Percentiles rank a stretch among this genome's conserved stretches.
Evolutionary conservation across 345 rosid species (phyloP).

Genomic region (Barbarea vulgaris): DNA sequence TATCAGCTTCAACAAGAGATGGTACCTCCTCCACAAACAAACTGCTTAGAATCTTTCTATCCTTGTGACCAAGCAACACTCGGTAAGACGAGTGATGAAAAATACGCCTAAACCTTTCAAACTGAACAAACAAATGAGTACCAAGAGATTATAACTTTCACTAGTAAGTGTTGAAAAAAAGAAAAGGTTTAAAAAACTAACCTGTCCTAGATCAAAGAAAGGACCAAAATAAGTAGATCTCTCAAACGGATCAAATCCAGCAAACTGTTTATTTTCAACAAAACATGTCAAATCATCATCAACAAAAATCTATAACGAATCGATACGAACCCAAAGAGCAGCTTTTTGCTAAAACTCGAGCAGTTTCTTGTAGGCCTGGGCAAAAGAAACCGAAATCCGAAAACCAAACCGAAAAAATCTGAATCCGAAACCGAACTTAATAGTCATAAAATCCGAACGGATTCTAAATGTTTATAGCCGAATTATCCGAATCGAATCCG

Average conservation of each 20-base stretch:
- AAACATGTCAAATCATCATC: conserved; percentile 8
- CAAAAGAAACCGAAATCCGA: too few species aligned
- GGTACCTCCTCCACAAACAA: conserved; percentile 79
- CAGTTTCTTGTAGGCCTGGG: too few species aligned
- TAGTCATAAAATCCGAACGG: too few species aligned
- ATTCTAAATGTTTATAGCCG: too few species aligned
- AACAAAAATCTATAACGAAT: not conserved
- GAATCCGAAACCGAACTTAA: too few species aligned
- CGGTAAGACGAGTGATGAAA: conserved; percentile 93
- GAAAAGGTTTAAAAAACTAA: conserved; percentile 21
- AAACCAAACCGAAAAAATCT: too few species aligned
- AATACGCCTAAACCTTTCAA: conserved; percentile 89
- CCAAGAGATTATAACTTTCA: not conserved
- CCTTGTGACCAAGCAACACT: conserved; percentile 85
- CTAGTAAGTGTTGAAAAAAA: not conserved
- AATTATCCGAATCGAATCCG: too few species aligned
- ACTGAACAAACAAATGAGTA: conserved; percentile 45
- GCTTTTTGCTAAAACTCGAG: too few species aligned
- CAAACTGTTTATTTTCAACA: conserved; percentile 57
- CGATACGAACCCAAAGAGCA: too few species aligned
- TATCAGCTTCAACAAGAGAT: not conserved
- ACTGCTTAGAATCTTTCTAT: conserved; percentile 80
- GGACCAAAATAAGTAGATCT: conserved; percentile 95
- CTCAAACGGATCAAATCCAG: conserved; percentile 96
- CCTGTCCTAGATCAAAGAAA: conserved; percentile 90